These are phyloP conservation scores for Podospora comata DNA, from an alignment of 495 filamentous ascomycete genomes.

Conservation along the genomic window DNA sequence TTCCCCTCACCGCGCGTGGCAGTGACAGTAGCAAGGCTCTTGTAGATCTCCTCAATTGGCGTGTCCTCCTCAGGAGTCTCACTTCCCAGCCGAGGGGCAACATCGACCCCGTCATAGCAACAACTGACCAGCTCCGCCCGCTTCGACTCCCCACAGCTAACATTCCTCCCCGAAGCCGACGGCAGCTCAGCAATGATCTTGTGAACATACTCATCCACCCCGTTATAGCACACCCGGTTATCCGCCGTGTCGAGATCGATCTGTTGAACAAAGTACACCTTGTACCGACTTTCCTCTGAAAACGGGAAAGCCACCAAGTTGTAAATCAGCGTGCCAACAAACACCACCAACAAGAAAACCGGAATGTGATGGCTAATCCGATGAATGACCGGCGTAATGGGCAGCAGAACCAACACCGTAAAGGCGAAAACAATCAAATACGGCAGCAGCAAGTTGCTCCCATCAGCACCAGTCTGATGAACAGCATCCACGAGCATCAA, in stretches of 20 bases:
- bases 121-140: constrained; percentile 57
- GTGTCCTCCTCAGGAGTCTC: constrained; percentile 26
- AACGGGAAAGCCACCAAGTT: constrained; percentile 89
- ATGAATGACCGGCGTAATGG: constrained; percentile 80
- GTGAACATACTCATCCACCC: constrained; percentile 67
- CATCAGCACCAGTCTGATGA: constrained; percentile 78
- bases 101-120: constrained; percentile 59
- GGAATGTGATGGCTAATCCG: constrained; percentile 82
- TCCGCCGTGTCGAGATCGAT: constrained; percentile 71
- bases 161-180: constrained; percentile 58
- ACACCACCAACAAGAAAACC: constrained; percentile 67
- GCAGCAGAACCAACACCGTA: constrained; percentile 70
- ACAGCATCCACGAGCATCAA: constrained; percentile 70
- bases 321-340: constrained; percentile 76
- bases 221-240: constrained; percentile 66
- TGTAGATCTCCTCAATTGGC: constrained; percentile 11
- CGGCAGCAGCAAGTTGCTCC: constrained; percentile 59
- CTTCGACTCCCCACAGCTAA: constrained; percentile 44
- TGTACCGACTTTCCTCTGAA: constrained; percentile 70
- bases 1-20: constrained; percentile 24
- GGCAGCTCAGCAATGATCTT: constrained; percentile 65
- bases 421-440: constrained; percentile 68
- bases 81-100: constrained; percentile 56
- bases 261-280: constrained; percentile 80
- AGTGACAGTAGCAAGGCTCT: constrained; percentile 26